These are phyloP conservation scores for Calonectria crousiana DNA, from an alignment of 2,329 filamentous ascomycete species.

Conservation along the genomic window DNA sequence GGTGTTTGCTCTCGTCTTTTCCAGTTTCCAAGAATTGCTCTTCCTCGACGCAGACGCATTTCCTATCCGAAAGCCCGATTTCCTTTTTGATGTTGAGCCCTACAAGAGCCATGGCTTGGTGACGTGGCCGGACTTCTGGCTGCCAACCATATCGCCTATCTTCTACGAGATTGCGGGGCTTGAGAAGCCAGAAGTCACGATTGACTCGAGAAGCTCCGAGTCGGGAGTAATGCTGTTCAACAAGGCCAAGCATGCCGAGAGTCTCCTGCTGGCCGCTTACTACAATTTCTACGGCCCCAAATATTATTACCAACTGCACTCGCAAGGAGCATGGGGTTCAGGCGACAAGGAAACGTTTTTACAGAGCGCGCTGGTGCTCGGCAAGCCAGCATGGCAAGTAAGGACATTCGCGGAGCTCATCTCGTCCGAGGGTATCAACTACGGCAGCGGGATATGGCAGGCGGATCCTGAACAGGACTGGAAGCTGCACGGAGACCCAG, in stretches of 20 bases:
- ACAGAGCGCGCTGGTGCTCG: slow-evolving; percentile 35
- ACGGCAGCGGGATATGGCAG: slow-evolving; percentile 42
- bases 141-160: slow-evolving; percentile 39
- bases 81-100: slow-evolving; percentile 34
- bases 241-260: slow-evolving; percentile 37
- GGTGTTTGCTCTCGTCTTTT: slow-evolving; percentile 36
- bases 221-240: slow-evolving; percentile 39
- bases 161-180: slow-evolving; percentile 38
- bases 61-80: slow-evolving; percentile 34
- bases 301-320: slow-evolving; percentile 43
- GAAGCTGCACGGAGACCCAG: slow-evolving; percentile 10
- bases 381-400: slow-evolving; percentile 38
- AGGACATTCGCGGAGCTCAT: slow-evolving; percentile 27
- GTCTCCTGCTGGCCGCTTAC: slow-evolving; percentile 37
- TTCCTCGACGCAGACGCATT: slow-evolving; percentile 42
- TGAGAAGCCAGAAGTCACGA: slow-evolving; percentile 29
- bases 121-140: slow-evolving; percentile 43
- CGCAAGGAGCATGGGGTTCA: slow-evolving; percentile 42
- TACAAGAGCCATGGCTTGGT: slow-evolving; percentile 35
- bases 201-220: slow-evolving; percentile 36
- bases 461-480: slow-evolving; percentile 41
- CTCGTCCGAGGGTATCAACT: slow-evolving; percentile 30
- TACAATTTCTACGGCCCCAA: slow-evolving; percentile 41
- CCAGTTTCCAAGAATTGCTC: slow-evolving; percentile 38
- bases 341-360: slow-evolving; percentile 42